Evolutionary conservation across 1,139 yeast species (phyloP), one percentile per base, ranked within the genome.

Genomic region (Nakaseomyces kungkrabaensis): DNA sequence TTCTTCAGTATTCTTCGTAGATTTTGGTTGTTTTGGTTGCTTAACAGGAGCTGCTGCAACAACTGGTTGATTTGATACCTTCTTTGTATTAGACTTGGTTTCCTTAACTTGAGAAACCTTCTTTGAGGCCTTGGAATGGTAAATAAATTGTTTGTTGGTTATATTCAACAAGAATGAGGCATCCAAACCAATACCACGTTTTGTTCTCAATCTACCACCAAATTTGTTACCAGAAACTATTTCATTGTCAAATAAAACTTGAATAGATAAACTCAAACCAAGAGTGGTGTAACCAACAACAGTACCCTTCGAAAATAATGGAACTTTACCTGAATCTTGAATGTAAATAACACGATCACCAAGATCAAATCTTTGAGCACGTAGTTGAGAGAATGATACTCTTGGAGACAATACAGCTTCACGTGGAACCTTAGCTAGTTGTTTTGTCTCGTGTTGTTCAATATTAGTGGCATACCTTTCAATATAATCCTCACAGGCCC

Each of bases 311-410:
- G 89, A 77, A 62, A 85, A 87, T 51, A 82, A 70, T 36, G 97
- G 96, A 13, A 90, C 96, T 62, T 88, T 89, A 51, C 97, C 97
- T 37, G 86, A 82, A 59, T 83, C 88, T 61, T 85, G 84, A 29
- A 89, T 86, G 59, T 87, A 89, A 34, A 86, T 78, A 38, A 94
- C 87, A 53, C 98, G 78, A 62, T 92, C 97, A 59, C 98, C 98
- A 37, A 94, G 73, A 37, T 77, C 77, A 63, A 92, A 94, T 48
- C 74, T 71, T 70, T 94, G 99, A 47, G 77, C 75, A 54, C 85
- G 78, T 58, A 94, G 74, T 56, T 82, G 74, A 60, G 85, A 82
- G 62, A 79, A 79, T 0, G 96, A 86, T 46, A 77, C 80, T 46
- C 77, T 71, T 6, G 97, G 95, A 56, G 85, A 81, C 54, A 94